A percentile compares a stretch with the other conserved stretches of the same genome.
Conservation (phyloP, 2,329 filamentous ascomycete species). For the Lecanicillium sp. region DNA sequence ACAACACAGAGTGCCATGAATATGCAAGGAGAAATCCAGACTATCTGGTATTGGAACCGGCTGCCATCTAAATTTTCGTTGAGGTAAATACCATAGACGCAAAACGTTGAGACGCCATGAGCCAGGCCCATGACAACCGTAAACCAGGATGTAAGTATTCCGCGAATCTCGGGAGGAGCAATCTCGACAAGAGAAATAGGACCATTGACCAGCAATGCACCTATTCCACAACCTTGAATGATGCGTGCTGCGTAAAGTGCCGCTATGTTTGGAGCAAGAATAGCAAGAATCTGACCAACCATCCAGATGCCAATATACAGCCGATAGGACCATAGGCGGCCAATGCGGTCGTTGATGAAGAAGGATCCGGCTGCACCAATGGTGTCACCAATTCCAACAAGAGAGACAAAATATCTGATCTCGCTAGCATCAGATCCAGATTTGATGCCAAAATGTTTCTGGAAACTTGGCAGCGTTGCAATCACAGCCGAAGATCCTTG, state of each 20-base stretch:
- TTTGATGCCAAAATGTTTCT: slow-evolving; percentile 8
- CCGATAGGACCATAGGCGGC: slow-evolving; percentile 29
- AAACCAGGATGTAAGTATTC: slow-evolving; percentile 28
- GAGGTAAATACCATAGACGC: slow-evolving; percentile 21
- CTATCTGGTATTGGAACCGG: slow-evolving; percentile 19
- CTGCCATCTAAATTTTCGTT: background rate
- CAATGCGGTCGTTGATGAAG: slow-evolving; percentile 20
- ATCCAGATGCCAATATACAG: slow-evolving; percentile 27
- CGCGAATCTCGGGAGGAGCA: slow-evolving; percentile 28
- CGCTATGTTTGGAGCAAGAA: slow-evolving; percentile 16
- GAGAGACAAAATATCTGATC: slow-evolving; percentile 1
- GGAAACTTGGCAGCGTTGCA: slow-evolving; percentile 1
- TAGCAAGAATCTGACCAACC: slow-evolving; percentile 24
- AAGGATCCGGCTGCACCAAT: background rate
- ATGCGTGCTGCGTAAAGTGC: slow-evolving; percentile 27
- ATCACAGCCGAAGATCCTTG: background rate
- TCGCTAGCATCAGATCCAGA: background rate
- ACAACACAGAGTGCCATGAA: slow-evolving; percentile 16
- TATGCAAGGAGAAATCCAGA: slow-evolving; percentile 16
- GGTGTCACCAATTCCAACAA: slow-evolving; percentile 1
- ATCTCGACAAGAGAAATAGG: slow-evolving; percentile 30
- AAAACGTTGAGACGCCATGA: slow-evolving; percentile 22
- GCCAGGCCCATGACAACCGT: slow-evolving; percentile 25
- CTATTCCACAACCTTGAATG: slow-evolving; percentile 28
- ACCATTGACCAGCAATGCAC: slow-evolving; percentile 27